Base-by-base conservation (phyloP, 805 yeast species). In the Candida silvicultrix region DNA sequence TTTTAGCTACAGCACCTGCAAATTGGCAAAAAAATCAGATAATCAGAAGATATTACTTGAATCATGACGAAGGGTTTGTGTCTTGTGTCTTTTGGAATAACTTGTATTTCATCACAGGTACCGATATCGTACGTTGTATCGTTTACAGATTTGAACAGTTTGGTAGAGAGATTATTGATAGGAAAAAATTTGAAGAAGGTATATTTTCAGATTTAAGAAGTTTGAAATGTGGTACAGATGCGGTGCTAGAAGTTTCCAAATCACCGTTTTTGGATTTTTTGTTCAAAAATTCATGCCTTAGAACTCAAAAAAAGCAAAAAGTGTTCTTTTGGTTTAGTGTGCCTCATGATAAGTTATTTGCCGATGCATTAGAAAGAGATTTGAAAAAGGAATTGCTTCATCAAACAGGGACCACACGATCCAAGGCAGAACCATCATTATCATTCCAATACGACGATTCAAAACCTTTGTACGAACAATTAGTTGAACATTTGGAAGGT, bases 311-410 rank as follows among this genome's bases (percentile, higher is more conserved):
- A 74, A 92, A 94, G 59, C 99, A 92, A 63, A 92, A 94, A 60
- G 97, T 92, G 38, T 92, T 92, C 62, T 89, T 85, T 64, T 94
- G 98, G 98, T 89, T 86, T 63, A 85, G 90, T 59, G 97, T 94
- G 10, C 94, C 94, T 21, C 98, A 92, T 65, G 96, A 90, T 60
- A 81, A 85, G 60, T 70, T 92, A 39, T 90, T 94, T 75, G 81
- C 89, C 2, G 98, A 94, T 65, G 97, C 97, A 0, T 67, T 94
- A 40, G 97, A 90, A 62, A 74, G 98, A 56, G 98, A 94, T 62
- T 66, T 90, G 59, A 89, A 88, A 65, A 81, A 85, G 54, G 97
- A 90, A 60, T 62, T 69, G 44, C 55, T 71, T 16, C 69, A 71
- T 42, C 88, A 81, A 51, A 68, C 68, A 7, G 76, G 94, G 2